Evolutionary conservation across 2,329 filamentous ascomycete genomes (phyloP).

Genomic region (Apiospora saccharicola): DNA sequence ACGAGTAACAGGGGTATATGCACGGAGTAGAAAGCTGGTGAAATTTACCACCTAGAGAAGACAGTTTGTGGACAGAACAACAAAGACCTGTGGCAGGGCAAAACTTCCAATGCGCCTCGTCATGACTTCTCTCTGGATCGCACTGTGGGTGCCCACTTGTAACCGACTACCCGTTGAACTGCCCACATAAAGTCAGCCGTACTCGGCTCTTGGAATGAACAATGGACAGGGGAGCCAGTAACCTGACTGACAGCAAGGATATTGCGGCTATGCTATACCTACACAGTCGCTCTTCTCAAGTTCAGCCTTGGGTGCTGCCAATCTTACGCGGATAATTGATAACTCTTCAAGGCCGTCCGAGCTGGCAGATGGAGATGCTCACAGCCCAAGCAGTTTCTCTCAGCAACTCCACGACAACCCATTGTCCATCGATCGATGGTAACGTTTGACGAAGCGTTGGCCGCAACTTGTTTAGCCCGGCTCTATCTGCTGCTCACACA

Average conservation of each 20-base stretch:
- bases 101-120: neutral
- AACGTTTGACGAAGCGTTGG: neutral
- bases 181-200: neutral
- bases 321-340: neutral
- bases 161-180: slow-evolving; percentile 1
- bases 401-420: neutral
- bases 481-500: neutral
- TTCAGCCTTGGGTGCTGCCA: neutral
- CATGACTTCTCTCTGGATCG: neutral
- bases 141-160: slow-evolving; percentile 16
- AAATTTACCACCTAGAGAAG: neutral
- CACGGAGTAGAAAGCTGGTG: slow-evolving; percentile 6
- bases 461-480: neutral
- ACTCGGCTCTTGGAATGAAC: neutral
- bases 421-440: neutral
- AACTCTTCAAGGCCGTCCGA: neutral
- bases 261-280: neutral
- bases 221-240: neutral
- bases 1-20: slow-evolving; percentile 11
- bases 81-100: neutral
- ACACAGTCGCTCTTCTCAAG: neutral
- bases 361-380: neutral
- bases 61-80: neutral
- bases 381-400: neutral
- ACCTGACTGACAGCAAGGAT: neutral